Base-by-base conservation (phyloP, 148 eudicot genomes). In the Amaranthus palmeri region DNA sequence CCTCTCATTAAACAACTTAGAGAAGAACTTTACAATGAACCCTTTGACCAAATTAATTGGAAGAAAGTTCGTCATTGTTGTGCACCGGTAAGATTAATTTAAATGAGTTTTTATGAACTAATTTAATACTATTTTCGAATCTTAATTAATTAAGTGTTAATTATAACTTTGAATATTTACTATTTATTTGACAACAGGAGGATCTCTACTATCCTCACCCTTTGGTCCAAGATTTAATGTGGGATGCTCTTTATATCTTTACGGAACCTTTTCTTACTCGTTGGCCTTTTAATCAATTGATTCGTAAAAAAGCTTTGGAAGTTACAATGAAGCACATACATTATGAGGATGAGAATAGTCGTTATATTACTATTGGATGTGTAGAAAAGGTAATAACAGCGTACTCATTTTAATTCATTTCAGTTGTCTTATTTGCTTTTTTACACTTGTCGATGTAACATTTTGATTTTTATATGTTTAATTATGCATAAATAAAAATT, bases 341-440 rank as follows among this genome's bases (percentile, higher is more conserved):
- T 47, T 81, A 73, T 49, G 79, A 80, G 68, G 83, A 80, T 43
- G 73, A 72, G 25, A 80, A 72, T 50, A 80, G 83, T n/a, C 64
- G 79, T 46, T 80, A 80, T 54, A 67, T 80, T n/a, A 75, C 76
- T 14, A 68, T 76, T 10, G 83, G 83, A 11, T 76, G 77, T 43
- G 74, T 80, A 4, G 79, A 80, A 65, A 80, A 80, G 83, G 86
- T 81, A 75, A 79, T 42, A 13, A 44, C n/a, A n/a, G n/a, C n/a
- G n/a, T n/a, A n/a, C n/a, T n/a, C n/a, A n/a, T n/a, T n/a, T n/a
- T n/a, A n/a, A n/a, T n/a, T n/a, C n/a, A n/a, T n/a, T n/a, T n/a
- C n/a, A n/a, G n/a, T n/a, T n/a, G n/a, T n/a, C n/a, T n/a, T n/a
- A n/a, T n/a, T n/a, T n/a, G n/a, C n/a, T n/a, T n/a, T n/a, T n/a